Conservation (phyloP, 164 flowering plant species). For the Vitis amurensis region DNA sequence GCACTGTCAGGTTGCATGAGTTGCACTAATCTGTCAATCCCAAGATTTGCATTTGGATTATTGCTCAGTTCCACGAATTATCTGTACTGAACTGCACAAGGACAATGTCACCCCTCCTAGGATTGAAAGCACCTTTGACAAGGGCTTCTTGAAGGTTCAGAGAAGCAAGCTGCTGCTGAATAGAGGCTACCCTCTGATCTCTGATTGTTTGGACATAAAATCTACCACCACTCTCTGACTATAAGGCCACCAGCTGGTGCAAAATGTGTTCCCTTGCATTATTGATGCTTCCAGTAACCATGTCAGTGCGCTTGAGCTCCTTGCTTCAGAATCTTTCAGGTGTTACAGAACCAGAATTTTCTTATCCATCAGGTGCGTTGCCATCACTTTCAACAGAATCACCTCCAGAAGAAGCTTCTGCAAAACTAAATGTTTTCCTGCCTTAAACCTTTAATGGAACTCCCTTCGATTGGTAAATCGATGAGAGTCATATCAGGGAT, state of each 20-base stretch:
- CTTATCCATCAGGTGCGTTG: no score
- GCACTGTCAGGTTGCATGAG: no score
- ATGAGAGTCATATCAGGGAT: not conserved
- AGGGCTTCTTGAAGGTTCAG: slow-evolving; percentile 80
- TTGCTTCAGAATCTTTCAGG: no score
- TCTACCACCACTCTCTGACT: slow-evolving; percentile 56
- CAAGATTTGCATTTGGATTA: slow-evolving; percentile 35
- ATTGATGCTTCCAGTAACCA: no score
- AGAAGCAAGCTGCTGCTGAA: slow-evolving; percentile 82
- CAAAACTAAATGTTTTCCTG: no score
- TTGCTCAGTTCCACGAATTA: slow-evolving; percentile 94
- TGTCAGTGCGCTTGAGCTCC: no score
- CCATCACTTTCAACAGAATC: no score
- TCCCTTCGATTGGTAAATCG: not conserved
- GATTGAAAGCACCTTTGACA: slow-evolving; percentile 81
- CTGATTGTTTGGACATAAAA: slow-evolving; percentile 83
- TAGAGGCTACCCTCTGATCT: slow-evolving; percentile 70
- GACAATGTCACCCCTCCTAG: slow-evolving; percentile 89
- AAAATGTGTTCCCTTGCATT: no score
- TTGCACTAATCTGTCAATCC: no score
- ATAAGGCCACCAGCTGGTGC: no score
- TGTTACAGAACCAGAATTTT: no score
- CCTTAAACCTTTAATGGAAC: not conserved
- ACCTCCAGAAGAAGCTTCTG: no score
- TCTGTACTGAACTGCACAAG: slow-evolving; percentile 87